phyloP scores from a whole-genome alignment of 352 stramenopile genomes.

The Phytopythium montanum region DNA sequence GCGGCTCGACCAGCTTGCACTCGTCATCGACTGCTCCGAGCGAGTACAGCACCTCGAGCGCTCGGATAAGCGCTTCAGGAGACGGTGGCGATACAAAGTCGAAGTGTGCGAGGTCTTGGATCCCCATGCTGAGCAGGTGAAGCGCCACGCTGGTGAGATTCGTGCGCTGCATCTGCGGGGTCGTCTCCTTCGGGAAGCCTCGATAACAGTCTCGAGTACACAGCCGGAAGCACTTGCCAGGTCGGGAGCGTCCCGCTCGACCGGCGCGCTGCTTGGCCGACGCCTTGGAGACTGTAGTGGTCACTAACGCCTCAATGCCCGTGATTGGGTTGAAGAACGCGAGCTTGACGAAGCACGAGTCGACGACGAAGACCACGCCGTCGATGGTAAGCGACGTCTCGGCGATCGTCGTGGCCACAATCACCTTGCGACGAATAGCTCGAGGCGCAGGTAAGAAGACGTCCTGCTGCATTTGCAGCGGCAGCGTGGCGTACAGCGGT shows the following conservation, averaged over 20 bases:
- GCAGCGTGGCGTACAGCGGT: slow-evolving; percentile 92
- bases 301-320: slow-evolving; percentile 81
- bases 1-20: slow-evolving; percentile 57
- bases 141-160: slow-evolving; percentile 66
- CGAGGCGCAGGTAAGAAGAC: slow-evolving; percentile 85
- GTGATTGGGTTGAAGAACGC: slow-evolving; percentile 82
- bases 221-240: slow-evolving; percentile 79
- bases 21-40: slow-evolving; percentile 57
- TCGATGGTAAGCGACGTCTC: slow-evolving; percentile 98
- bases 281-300: slow-evolving; percentile 95
- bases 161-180: slow-evolving; percentile 83
- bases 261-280: slow-evolving; percentile 94
- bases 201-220: slow-evolving; percentile 62
- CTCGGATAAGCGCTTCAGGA: slow-evolving; percentile 65
- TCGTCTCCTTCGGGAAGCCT: slow-evolving; percentile 50
- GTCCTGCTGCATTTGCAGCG: slow-evolving; percentile 89
- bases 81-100: slow-evolving; percentile 79
- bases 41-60: slow-evolving; percentile 66
- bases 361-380: slow-evolving; percentile 88
- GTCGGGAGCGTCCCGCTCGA: slow-evolving; percentile 87
- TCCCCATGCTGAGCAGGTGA: slow-evolving; percentile 82
- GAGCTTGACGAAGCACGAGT: slow-evolving; percentile 79
- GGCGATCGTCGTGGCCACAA: slow-evolving; percentile 91
- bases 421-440: slow-evolving; percentile 70
- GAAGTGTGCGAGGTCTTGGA: slow-evolving; percentile 81